Percentiles rank a stretch among this genome's conserved stretches.
phyloP scores from a whole-genome alignment of 148 eudicot genomes.

The Amaranthus palmeri region DNA sequence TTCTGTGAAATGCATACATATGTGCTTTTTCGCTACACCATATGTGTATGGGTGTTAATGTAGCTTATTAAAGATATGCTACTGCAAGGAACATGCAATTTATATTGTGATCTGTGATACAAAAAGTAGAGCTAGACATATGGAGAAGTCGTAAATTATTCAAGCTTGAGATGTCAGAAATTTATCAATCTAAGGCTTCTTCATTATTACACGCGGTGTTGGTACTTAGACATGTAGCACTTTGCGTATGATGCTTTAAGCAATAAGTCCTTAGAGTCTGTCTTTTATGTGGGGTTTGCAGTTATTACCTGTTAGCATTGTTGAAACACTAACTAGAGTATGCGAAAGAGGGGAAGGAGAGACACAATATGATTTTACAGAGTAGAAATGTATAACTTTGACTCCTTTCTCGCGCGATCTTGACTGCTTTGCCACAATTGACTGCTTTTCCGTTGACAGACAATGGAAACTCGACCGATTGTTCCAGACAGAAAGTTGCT shows the following conservation, averaged over 20 bases:
- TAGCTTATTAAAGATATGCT: too few species aligned
- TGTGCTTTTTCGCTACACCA: too few species aligned
- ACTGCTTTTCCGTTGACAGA: slow-evolving; percentile 55
- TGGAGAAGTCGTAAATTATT: background rate
- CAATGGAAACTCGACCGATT: slow-evolving; percentile 87
- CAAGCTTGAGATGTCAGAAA: background rate
- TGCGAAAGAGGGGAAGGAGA: background rate
- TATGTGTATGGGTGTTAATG: too few species aligned
- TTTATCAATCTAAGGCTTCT: background rate
- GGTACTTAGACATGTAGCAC: too few species aligned
- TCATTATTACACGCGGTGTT: background rate
- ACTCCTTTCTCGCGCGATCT: background rate
- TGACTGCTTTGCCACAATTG: background rate
- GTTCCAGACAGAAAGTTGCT: slow-evolving; percentile 92
- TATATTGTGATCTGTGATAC: background rate
- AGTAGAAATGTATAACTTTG: background rate
- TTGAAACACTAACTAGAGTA: background rate
- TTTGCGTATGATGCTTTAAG: too few species aligned
- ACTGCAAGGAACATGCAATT: background rate
- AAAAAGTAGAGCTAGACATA: background rate
- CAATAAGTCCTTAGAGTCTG: background rate
- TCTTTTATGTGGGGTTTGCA: background rate
- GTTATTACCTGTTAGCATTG: background rate
- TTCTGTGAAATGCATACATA: too few species aligned
- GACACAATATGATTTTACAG: background rate